A percentile compares a stretch with the other conserved stretches of the same genome.
Conservation (phyloP, 371 early-diverging fungal genomes). For the Blastocladiella emersonii region DNA sequence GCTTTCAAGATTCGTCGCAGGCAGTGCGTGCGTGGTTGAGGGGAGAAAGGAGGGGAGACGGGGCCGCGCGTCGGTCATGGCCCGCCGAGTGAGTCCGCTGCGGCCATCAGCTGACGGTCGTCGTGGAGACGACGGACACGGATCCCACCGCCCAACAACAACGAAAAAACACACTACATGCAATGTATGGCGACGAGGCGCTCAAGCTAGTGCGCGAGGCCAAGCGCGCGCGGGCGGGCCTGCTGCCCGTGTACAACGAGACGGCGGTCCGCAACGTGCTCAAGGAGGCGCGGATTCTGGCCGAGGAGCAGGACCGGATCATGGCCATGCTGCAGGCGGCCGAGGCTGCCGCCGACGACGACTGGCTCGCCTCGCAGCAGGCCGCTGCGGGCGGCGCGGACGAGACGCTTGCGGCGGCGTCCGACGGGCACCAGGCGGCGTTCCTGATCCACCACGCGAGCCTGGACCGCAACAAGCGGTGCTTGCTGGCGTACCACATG, state of each 20-base stretch:
- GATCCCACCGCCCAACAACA: too few species aligned
- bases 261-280: constrained; percentile 64
- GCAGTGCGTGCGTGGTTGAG: too few species aligned
- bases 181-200: constrained; percentile 61
- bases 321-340: constrained; percentile 1
- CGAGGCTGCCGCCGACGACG: constrained; percentile 14
- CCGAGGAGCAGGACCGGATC: constrained; percentile 12
- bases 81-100: too few species aligned
- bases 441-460: constrained; percentile 32
- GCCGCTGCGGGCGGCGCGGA: too few species aligned
- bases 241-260: constrained; percentile 64
- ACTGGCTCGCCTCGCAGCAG: too few species aligned
- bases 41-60: too few species aligned
- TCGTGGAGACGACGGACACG: too few species aligned
- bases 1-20: too few species aligned
- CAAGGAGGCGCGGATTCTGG: constrained; percentile 15
- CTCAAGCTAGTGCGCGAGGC: constrained; percentile 67
- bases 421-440: constrained; percentile 7
- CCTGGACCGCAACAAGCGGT: constrained; percentile 64
- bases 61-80: too few species aligned
- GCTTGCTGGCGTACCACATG: constrained; percentile 75
- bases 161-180: too few species aligned
- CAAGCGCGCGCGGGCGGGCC: constrained; percentile 49
- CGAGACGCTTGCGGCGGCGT: constrained; percentile 17
- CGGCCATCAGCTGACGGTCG: too few species aligned